Percentiles rank a stretch among this genome's conserved stretches.
Conservation (phyloP, 1,284 basidiomycete species). For the Inonotus hispidus region DNA sequence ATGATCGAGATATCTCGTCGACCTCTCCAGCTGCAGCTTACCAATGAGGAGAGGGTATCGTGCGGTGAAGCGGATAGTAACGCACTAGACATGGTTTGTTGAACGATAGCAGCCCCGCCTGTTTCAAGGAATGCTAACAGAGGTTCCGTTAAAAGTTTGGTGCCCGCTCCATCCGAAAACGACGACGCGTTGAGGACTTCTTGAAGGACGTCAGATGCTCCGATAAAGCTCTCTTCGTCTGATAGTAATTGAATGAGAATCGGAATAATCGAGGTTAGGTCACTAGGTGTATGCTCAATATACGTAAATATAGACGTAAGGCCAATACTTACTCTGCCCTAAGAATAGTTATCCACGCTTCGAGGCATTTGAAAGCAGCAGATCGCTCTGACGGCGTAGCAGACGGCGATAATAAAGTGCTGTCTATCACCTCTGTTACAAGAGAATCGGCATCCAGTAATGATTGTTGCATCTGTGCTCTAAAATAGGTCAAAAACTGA, state of each 20-base stretch:
- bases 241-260: slow-evolving; percentile 55
- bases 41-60: neutral
- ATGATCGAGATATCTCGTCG: slow-evolving; percentile 53
- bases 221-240: slow-evolving; percentile 50
- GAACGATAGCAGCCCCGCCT: slow-evolving; percentile 50
- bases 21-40: slow-evolving; percentile 29
- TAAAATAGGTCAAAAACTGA: slow-evolving; percentile 27
- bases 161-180: slow-evolving; percentile 66
- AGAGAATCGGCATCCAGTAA: slow-evolving; percentile 60
- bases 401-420: slow-evolving; percentile 39
- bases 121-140: slow-evolving; percentile 68
- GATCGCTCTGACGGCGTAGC: slow-evolving; percentile 46
- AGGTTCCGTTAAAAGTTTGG: slow-evolving; percentile 73
- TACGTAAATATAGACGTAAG: neutral
- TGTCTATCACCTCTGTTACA: slow-evolving; percentile 61
- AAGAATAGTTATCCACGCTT: slow-evolving; percentile 73
- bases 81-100: slow-evolving; percentile 39
- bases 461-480: slow-evolving; percentile 57
- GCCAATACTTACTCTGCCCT: slow-evolving; percentile 51
- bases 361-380: slow-evolving; percentile 71
- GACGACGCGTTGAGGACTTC: slow-evolving; percentile 74
- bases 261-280: slow-evolving; percentile 60
- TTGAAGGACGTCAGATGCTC: slow-evolving; percentile 67
- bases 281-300: slow-evolving; percentile 32
- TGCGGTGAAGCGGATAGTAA: slow-evolving; percentile 8